These are phyloP conservation scores for Zasmidium cellare DNA, from an alignment of 2,329 filamentous ascomycete species.

Conservation along the genomic window DNA sequence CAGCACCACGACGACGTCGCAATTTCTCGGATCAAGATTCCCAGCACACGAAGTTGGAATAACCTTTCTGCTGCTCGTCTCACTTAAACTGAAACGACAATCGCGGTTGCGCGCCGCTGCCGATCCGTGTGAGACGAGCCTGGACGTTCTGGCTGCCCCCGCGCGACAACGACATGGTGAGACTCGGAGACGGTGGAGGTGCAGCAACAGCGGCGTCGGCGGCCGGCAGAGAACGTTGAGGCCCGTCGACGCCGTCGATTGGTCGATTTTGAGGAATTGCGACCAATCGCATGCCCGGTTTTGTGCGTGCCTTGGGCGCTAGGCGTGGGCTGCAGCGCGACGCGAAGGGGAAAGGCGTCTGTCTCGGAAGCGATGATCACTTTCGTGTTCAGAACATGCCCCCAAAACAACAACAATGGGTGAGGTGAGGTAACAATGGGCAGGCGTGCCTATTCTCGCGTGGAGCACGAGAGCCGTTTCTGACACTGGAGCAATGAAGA, in stretches of 20 bases:
- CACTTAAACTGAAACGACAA: slow-evolving; percentile 9
- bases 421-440: too few relatives aligned
- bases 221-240: not conserved
- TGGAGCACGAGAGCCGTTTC: slow-evolving; percentile 5
- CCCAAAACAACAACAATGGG: too few relatives aligned
- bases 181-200: not conserved
- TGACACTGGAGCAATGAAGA: slow-evolving; percentile 18
- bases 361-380: slow-evolving; percentile 9
- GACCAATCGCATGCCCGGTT: not conserved
- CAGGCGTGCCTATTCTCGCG: too few relatives aligned
- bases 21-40: not conserved
- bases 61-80: slow-evolving; percentile 11
- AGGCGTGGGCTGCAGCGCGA: slow-evolving; percentile 12
- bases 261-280: not conserved
- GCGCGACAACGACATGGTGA: not conserved
- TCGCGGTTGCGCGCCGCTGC: slow-evolving; percentile 4
- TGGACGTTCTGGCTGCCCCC: not conserved
- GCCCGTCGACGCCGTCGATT: too few relatives aligned
- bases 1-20: too few relatives aligned
- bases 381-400: not conserved
- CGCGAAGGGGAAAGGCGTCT: slow-evolving; percentile 13
- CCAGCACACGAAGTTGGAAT: slow-evolving; percentile 1
- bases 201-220: too few relatives aligned
- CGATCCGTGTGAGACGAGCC: slow-evolving; percentile 5
- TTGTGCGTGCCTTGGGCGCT: slow-evolving; percentile 14